Percentiles rank a stretch among this genome's conserved stretches.
These are phyloP conservation scores for Geranomyces michiganensis DNA, from an alignment of 192 early-diverging fungal species.

Conservation along the genomic window DNA sequence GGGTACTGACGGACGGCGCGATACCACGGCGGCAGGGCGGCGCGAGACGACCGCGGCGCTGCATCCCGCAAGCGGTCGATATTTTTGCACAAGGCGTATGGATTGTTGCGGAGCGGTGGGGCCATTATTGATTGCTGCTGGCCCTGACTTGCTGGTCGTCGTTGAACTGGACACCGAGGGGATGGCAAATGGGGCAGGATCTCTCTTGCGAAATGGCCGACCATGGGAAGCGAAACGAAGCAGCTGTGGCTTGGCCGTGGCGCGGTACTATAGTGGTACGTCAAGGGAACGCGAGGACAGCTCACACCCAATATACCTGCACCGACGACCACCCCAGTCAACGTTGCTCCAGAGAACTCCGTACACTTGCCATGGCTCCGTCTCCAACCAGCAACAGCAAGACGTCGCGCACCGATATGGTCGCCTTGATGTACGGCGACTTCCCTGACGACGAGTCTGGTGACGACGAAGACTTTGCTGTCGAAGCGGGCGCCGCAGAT, in stretches of 20 bases:
- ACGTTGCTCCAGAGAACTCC: no score
- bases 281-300: no score
- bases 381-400: not conserved
- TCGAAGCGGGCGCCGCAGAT: not conserved
- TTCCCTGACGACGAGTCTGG: not conserved
- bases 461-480: not conserved
- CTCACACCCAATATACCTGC: no score
- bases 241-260: no score
- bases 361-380: no score
- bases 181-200: no score
- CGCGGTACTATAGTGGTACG: no score
- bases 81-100: conserved; percentile 31
- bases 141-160: no score
- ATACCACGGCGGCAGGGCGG: conserved; percentile 25
- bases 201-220: no score
- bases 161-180: no score
- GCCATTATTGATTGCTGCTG: conserved; percentile 29
- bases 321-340: no score
- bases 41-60: not conserved
- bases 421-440: conserved; percentile 7
- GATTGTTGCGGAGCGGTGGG: conserved; percentile 31
- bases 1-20: conserved; percentile 16
- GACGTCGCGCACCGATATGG: conserved; percentile 1
- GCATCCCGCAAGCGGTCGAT: conserved; percentile 1
- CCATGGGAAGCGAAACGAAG: no score